phyloP scores from a whole-genome alignment of 805 yeast genomes.

The Hanseniaspora mollemarum region DNA sequence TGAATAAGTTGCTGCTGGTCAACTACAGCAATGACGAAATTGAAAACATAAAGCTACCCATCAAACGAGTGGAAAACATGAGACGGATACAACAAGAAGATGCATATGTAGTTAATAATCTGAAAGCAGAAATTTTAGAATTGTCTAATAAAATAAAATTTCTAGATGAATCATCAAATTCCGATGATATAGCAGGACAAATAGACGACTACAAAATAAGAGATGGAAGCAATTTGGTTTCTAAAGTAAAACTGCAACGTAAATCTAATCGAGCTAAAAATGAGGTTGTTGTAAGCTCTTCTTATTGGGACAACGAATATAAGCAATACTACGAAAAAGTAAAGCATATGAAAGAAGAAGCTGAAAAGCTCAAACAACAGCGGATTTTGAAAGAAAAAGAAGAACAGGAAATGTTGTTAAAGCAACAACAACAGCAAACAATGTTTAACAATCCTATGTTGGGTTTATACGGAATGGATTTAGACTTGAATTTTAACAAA shows the following conservation, averaged over 20 bases:
- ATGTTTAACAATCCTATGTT: conserved; percentile 4
- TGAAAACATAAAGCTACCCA: background rate
- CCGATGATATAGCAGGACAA: background rate
- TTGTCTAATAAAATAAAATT: background rate
- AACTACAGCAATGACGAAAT: background rate
- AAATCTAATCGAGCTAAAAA: conserved; percentile 47
- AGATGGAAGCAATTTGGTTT: background rate
- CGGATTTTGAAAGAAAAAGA: conserved; percentile 17
- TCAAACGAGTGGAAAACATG: background rate
- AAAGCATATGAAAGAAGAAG: background rate
- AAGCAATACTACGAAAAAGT: conserved; percentile 19
- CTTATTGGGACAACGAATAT: conserved; percentile 63
- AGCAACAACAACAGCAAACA: conserved; percentile 10
- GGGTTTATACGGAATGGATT: conserved; percentile 12
- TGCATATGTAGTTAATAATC: background rate
- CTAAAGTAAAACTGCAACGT: background rate
- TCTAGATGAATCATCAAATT: background rate
- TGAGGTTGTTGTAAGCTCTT: conserved; percentile 58
- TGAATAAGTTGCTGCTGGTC: background rate
- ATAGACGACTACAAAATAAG: background rate
- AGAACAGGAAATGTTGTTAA: conserved; percentile 16
- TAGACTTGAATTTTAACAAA: conserved; percentile 12
- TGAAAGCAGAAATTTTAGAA: background rate
- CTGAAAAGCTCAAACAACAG: conserved; percentile 8
- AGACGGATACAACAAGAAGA: background rate